Percentiles rank a stretch among this genome's conserved stretches.
These are phyloP conservation scores for Eremothecium coryli DNA, from an alignment of 1,139 yeast species.

Conservation along the genomic window DNA sequence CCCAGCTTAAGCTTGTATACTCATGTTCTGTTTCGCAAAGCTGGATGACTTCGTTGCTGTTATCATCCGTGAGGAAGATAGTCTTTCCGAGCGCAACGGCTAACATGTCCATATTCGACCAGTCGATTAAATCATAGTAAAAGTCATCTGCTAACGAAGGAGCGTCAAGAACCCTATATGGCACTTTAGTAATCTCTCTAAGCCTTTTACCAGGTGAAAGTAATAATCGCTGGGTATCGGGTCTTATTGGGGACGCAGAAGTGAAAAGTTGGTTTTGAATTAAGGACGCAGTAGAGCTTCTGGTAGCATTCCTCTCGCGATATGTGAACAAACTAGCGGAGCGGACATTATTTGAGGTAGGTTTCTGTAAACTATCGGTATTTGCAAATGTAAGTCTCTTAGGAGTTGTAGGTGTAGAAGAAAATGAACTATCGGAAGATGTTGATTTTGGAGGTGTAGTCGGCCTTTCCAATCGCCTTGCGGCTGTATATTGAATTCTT, in stretches of 20 bases:
- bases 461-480: constrained; percentile 10
- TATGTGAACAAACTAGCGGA: constrained; percentile 56
- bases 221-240: constrained; percentile 71
- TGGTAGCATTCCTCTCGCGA: constrained; percentile 55
- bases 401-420: constrained; percentile 35
- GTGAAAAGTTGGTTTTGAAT: constrained; percentile 56
- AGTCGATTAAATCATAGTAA: constrained; percentile 81
- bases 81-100: constrained; percentile 88
- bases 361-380: constrained; percentile 22
- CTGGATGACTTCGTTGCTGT: constrained; percentile 73
- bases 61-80: constrained; percentile 87
- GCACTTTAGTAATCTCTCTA: constrained; percentile 72
- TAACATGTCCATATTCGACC: constrained; percentile 86
- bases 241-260: constrained; percentile 79
- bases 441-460: constrained; percentile 20
- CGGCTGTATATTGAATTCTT: constrained; percentile 23
- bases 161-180: constrained; percentile 90
- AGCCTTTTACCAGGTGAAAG: constrained; percentile 76
- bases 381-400: constrained; percentile 17
- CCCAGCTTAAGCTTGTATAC: constrained; percentile 76
- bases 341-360: constrained; percentile 43
- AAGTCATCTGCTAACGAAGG: constrained; percentile 94
- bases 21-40: constrained; percentile 42
- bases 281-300: constrained; percentile 48
- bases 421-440: constrained; percentile 17